These are phyloP conservation scores for Hymenoscyphus linearis DNA, from an alignment of 2,329 filamentous ascomycete species.

Conservation along the genomic window DNA sequence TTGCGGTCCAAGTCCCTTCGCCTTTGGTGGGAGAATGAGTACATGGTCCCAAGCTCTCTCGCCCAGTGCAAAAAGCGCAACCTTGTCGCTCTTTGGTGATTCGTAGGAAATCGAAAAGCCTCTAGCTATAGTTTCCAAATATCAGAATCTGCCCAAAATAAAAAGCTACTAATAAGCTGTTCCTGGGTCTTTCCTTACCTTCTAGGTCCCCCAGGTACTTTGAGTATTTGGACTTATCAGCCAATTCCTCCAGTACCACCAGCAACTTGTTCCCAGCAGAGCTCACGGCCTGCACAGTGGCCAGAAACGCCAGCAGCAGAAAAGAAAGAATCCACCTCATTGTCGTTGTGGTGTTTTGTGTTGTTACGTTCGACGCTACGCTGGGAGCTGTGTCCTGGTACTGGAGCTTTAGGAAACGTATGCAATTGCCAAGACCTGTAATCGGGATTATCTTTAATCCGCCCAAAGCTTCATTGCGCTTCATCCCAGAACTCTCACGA, in stretches of 20 bases:
- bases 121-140: slow-evolving; percentile 52
- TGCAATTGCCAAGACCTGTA: slow-evolving; percentile 29
- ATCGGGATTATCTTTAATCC: slow-evolving; percentile 6
- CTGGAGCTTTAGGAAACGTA: slow-evolving; percentile 34
- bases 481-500: slow-evolving; percentile 16
- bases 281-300: slow-evolving; percentile 70
- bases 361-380: slow-evolving; percentile 19
- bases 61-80: slow-evolving; percentile 79
- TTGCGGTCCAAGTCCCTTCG: slow-evolving; percentile 86
- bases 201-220: slow-evolving; percentile 71
- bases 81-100: slow-evolving; percentile 72
- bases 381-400: slow-evolving; percentile 8
- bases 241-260: slow-evolving; percentile 77
- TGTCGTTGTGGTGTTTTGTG: slow-evolving; percentile 26
- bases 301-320: slow-evolving; percentile 60
- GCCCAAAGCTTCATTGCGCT: slow-evolving; percentile 11
- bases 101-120: slow-evolving; percentile 78
- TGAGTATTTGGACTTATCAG: slow-evolving; percentile 77
- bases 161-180: slow-evolving; percentile 5
- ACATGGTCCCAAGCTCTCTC: slow-evolving; percentile 89
- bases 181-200: slow-evolving; percentile 42
- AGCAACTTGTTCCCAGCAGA: slow-evolving; percentile 74
- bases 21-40: slow-evolving; percentile 79
- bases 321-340: slow-evolving; percentile 75
- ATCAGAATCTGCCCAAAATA: slow-evolving; percentile 16